A percentile compares a stretch with the other conserved stretches of the same genome.
These are phyloP conservation scores for Tolypocladium nubicola DNA, from an alignment of 2,329 filamentous ascomycete species.

Conservation along the genomic window DNA sequence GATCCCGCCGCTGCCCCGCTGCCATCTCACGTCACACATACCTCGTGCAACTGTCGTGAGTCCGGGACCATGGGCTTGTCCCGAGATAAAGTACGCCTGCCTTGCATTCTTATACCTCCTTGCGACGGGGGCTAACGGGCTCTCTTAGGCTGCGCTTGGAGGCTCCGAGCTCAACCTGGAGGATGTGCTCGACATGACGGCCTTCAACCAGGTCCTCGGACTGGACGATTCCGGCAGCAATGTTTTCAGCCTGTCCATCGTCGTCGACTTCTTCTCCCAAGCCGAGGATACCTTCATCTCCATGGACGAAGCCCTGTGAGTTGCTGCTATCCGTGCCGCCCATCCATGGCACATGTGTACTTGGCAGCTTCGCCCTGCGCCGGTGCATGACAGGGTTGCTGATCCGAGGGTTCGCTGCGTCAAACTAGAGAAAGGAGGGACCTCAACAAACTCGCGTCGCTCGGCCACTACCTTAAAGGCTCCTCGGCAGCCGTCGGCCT, in stretches of 20 bases:
- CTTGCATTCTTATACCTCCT: too few species aligned
- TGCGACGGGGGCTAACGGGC: too few species aligned
- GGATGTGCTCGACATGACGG: constrained; percentile 65
- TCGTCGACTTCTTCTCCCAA: constrained; percentile 88
- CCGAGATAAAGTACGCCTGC: not conserved
- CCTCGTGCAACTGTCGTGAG: not conserved
- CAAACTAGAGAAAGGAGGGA: constrained; percentile 50
- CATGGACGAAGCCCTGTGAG: constrained; percentile 80
- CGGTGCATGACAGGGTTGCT: not conserved
- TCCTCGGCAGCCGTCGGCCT: constrained; percentile 91
- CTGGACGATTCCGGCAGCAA: constrained; percentile 88
- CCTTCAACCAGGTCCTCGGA: constrained; percentile 92
- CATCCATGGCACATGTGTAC: not conserved
- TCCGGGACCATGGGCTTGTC: not conserved
- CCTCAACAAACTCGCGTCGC: constrained; percentile 63
- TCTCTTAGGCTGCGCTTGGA: not conserved
- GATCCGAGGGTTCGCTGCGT: not conserved
- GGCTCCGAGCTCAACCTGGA: constrained; percentile 44
- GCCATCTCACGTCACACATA: not conserved
- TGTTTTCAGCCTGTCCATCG: constrained; percentile 82
- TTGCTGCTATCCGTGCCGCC: constrained; percentile 5
- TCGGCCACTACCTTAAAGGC: constrained; percentile 95
- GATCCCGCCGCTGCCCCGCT: not conserved
- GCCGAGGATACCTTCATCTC: constrained; percentile 74
- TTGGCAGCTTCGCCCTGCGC: too few species aligned